A percentile compares a stretch with the other conserved stretches of the same genome.
Evolutionary conservation across 345 rosid genomes (phyloP).

Genomic region (Psidium friedrichsthalianum): DNA sequence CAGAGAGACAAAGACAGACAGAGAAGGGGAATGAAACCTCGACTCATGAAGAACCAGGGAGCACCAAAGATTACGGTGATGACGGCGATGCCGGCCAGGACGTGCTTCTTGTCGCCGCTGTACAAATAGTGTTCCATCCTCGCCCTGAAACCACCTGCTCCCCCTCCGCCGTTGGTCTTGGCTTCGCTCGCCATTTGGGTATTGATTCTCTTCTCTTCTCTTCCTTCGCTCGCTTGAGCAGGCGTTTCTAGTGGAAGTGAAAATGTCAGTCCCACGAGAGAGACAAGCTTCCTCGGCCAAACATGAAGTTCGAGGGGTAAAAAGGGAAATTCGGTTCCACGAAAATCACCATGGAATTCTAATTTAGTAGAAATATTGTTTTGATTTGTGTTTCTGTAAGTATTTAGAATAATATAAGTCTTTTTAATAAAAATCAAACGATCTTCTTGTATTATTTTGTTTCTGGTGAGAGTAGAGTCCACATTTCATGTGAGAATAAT

Average conservation of each 20-base stretch:
- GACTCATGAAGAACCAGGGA: slow-evolving; percentile 81
- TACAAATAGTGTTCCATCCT: slow-evolving; percentile 50
- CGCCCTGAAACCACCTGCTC: slow-evolving; percentile 41
- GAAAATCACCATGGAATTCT: background rate
- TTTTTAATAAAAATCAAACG: background rate
- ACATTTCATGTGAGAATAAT: background rate
- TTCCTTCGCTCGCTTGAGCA: background rate
- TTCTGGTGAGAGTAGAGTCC: background rate
- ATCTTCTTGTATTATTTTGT: background rate
- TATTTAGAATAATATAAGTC: background rate
- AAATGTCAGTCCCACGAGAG: background rate
- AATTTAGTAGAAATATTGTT: background rate
- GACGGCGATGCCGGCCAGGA: slow-evolving; percentile 56
- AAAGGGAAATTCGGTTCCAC: background rate
- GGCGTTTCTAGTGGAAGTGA: background rate
- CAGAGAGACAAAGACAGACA: background rate
- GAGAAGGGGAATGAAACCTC: slow-evolving; percentile 30
- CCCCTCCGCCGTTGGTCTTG: slow-evolving; percentile 3
- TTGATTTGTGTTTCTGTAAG: background rate
- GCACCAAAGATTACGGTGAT: slow-evolving; percentile 45
- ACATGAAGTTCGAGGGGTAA: background rate
- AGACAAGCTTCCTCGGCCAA: background rate
- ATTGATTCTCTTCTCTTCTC: background rate
- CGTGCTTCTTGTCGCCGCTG: slow-evolving; percentile 90
- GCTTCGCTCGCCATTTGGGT: slow-evolving; percentile 30